A percentile compares a stretch with the other conserved stretches of the same genome.
Evolutionary conservation across 2,329 filamentous ascomycete genomes (phyloP).

Genomic region (Colletotrichum melonis): DNA sequence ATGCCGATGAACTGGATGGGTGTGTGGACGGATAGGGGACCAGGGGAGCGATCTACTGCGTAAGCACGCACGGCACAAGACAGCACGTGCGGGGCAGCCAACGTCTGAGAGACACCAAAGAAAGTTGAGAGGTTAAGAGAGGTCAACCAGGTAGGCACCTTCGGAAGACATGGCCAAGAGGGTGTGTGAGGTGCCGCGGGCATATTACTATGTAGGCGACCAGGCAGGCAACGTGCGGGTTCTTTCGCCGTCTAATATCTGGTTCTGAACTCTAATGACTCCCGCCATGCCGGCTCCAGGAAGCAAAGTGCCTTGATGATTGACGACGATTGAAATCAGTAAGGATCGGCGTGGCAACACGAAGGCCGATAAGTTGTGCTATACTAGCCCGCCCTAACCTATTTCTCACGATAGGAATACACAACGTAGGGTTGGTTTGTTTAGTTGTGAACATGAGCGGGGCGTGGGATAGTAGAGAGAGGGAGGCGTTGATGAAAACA

Average conservation of each 20-base stretch:
- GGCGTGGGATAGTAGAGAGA: not conserved
- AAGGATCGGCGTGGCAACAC: slow-evolving; percentile 11
- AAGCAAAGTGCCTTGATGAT: not conserved
- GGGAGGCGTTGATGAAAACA: not conserved
- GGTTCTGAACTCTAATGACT: not conserved
- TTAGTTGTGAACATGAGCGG: not conserved
- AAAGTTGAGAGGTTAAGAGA: not conserved
- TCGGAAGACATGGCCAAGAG: not conserved
- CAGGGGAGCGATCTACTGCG: not conserved
- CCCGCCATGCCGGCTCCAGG: not conserved
- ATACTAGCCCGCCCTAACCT: slow-evolving; percentile 2
- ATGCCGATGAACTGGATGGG: not conserved
- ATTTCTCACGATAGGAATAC: not conserved
- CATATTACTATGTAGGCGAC: not conserved
- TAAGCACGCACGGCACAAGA: not conserved
- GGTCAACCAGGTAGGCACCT: too few species aligned
- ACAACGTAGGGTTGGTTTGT: slow-evolving; percentile 9
- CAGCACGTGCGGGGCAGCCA: not conserved
- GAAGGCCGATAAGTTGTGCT: not conserved
- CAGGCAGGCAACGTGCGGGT: not conserved
- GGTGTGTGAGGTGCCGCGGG: not conserved
- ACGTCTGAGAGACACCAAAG: not conserved
- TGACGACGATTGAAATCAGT: not conserved
- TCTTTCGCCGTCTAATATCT: slow-evolving; percentile 29
- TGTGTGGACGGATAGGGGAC: not conserved